Conservation (phyloP, 768 basidiomycete genomes). For the Ephemerocybe angulata region DNA sequence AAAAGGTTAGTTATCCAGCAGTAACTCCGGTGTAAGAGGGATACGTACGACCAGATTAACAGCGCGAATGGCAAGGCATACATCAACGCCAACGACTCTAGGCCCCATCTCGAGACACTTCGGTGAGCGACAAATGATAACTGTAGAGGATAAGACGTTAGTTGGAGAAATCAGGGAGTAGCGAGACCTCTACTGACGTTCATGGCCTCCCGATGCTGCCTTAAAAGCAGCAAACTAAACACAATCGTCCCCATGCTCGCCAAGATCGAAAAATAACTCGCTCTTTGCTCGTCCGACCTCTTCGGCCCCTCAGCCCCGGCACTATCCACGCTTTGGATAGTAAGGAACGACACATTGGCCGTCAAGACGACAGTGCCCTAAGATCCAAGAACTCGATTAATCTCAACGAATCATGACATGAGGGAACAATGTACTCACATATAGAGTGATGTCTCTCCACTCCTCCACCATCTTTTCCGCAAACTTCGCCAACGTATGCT, state of each 20-base stretch:
- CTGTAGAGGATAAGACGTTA: background rate
- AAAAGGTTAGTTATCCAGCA: background rate
- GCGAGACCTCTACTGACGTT: slow-evolving; percentile 22
- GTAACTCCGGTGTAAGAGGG: background rate
- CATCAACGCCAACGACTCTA: slow-evolving; percentile 13
- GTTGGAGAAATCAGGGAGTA: background rate
- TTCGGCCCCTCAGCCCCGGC: background rate
- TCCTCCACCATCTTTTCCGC: slow-evolving; percentile 36
- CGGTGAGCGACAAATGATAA: slow-evolving; percentile 3
- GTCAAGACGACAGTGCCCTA: slow-evolving; percentile 13
- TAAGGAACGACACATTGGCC: slow-evolving; percentile 14
- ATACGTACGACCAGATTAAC: slow-evolving; percentile 10
- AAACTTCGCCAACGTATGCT: slow-evolving; percentile 37
- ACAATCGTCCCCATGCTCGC: slow-evolving; percentile 11
- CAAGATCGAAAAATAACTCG: slow-evolving; percentile 14
- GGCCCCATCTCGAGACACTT: slow-evolving; percentile 3
- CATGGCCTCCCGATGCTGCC: slow-evolving; percentile 8
- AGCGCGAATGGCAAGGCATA: slow-evolving; percentile 12
- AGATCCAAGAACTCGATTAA: background rate
- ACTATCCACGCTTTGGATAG: slow-evolving; percentile 11
- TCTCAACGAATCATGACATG: background rate
- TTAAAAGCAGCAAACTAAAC: slow-evolving; percentile 10
- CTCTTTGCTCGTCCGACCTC: slow-evolving; percentile 10
- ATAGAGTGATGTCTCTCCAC: slow-evolving; percentile 43
- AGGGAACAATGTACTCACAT: slow-evolving; percentile 27